Percentiles rank a stretch among this genome's conserved stretches.
These are phyloP conservation scores for Ophiosphaerella herpotricha DNA, from an alignment of 2,329 filamentous ascomycete genomes.

Conservation along the genomic window DNA sequence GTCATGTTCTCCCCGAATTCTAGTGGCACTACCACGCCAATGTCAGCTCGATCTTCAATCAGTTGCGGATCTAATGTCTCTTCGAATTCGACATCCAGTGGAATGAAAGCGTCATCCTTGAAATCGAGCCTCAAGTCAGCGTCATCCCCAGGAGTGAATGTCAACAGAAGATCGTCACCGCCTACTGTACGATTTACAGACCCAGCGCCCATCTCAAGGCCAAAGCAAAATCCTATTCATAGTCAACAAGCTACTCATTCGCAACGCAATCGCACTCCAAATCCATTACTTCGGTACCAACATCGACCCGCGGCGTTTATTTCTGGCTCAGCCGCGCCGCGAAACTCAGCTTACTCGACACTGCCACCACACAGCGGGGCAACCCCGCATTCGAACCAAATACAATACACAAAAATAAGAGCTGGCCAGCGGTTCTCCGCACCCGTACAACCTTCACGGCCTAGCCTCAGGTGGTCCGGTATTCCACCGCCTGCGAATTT, in stretches of 20 bases:
- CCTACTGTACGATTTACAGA: constrained; percentile 32
- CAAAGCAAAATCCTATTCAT: constrained; percentile 5
- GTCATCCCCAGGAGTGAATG: constrained; percentile 13
- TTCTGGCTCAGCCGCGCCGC: constrained; percentile 6
- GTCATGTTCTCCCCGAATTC: constrained; percentile 9
- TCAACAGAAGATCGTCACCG: constrained; percentile 21
- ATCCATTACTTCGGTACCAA: constrained; percentile 7
- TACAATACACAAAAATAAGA: constrained; percentile 7
- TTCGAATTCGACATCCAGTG: constrained; percentile 8
- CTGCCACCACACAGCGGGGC: constrained; percentile 10
- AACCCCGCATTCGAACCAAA: constrained; percentile 7
- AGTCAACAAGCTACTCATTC: constrained; percentile 3
- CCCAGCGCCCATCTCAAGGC: constrained; percentile 16
- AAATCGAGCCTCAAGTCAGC: constrained; percentile 29
- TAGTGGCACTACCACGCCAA: constrained; percentile 22
- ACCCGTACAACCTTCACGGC: constrained; percentile 7
- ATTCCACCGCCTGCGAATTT: constrained; percentile 21
- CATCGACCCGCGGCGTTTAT: constrained; percentile 8
- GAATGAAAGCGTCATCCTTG: constrained; percentile 19
- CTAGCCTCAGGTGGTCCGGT: constrained; percentile 18
- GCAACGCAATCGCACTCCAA: constrained; percentile 10
- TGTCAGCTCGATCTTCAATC: constrained; percentile 20
- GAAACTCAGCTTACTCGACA: constrained; percentile 10
- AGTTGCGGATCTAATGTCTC: constrained; percentile 24
- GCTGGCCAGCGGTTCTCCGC: constrained; percentile 19